phyloP scores from a whole-genome alignment of 2,329 filamentous ascomycete species.

The Exophiala xenobiotica region DNA sequence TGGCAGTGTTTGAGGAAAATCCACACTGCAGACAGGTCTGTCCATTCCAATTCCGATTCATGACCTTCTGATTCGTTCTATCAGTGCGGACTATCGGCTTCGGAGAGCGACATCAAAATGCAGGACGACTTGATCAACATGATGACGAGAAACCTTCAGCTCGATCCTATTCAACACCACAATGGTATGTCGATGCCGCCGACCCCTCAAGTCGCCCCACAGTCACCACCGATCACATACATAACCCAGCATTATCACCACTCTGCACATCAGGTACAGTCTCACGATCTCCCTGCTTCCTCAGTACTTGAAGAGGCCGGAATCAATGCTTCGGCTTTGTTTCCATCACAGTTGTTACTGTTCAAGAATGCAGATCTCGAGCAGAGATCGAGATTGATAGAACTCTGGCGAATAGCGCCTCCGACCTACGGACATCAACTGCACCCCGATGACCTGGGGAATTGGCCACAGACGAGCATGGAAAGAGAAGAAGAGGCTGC shows the following conservation, averaged over 20 bases:
- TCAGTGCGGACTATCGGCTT: slow-evolving; percentile 44
- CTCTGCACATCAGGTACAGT: slow-evolving; percentile 63
- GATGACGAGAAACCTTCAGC: slow-evolving; percentile 72
- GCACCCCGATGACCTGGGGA: slow-evolving; percentile 57
- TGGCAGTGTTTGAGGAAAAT: slow-evolving; percentile 40
- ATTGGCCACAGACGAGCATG: slow-evolving; percentile 57
- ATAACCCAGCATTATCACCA: slow-evolving; percentile 83
- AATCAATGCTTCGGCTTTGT: slow-evolving; percentile 68
- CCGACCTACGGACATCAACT: slow-evolving; percentile 60
- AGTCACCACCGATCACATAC: slow-evolving; percentile 61
- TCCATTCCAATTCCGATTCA: slow-evolving; percentile 23
- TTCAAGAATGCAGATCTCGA: slow-evolving; percentile 72
- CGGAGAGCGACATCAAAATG: slow-evolving; percentile 57
- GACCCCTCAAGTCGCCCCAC: slow-evolving; percentile 30
- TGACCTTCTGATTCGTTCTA: slow-evolving; percentile 28
- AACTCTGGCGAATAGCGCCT: slow-evolving; percentile 82
- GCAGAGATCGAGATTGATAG: slow-evolving; percentile 72
- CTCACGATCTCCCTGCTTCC: slow-evolving; percentile 53
- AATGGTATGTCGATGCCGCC: slow-evolving; percentile 35
- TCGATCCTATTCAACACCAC: slow-evolving; percentile 44
- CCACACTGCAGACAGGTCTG: slow-evolving; percentile 44
- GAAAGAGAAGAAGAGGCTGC: slow-evolving; percentile 57
- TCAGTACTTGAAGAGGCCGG: slow-evolving; percentile 52
- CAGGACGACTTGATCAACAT: slow-evolving; percentile 81
- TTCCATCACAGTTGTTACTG: slow-evolving; percentile 72